These are phyloP conservation scores for Mycena belliarum DNA, from an alignment of 768 basidiomycete genomes.

Conservation along the genomic window DNA sequence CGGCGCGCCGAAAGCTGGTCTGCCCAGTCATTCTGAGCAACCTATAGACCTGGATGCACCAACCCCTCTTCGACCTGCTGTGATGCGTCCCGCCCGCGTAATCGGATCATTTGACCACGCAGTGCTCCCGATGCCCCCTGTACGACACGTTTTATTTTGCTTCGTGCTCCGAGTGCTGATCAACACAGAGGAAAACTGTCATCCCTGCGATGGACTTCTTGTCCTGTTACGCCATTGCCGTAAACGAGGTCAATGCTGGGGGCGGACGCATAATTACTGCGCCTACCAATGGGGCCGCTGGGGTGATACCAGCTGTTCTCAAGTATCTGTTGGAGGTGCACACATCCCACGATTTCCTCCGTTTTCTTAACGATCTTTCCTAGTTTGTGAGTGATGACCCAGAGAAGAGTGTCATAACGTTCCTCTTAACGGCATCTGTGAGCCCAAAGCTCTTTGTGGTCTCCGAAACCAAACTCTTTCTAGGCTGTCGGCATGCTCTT, in stretches of 20 bases:
- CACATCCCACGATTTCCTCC: background rate
- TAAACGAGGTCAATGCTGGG: slow-evolving; percentile 92
- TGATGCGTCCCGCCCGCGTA: slow-evolving; percentile 44
- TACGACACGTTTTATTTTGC: slow-evolving; percentile 36
- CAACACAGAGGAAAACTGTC: slow-evolving; percentile 69
- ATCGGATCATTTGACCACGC: slow-evolving; percentile 81
- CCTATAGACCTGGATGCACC: slow-evolving; percentile 20
- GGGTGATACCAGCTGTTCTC: slow-evolving; percentile 89
- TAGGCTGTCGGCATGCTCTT: slow-evolving; percentile 93
- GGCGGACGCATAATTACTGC: slow-evolving; percentile 95
- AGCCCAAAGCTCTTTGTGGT: background rate
- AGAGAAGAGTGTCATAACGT: slow-evolving; percentile 85
- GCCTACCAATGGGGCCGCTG: slow-evolving; percentile 91
- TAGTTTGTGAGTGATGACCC: slow-evolving; percentile 91
- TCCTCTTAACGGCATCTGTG: slow-evolving; percentile 83
- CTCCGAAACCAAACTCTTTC: slow-evolving; percentile 3
- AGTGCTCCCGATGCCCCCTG: slow-evolving; percentile 79
- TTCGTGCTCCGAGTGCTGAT: background rate
- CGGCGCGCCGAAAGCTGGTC: slow-evolving; percentile 14
- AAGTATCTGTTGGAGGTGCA: slow-evolving; percentile 85
- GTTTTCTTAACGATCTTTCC: background rate
- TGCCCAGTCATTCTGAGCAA: slow-evolving; percentile 21
- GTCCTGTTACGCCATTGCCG: slow-evolving; percentile 91
- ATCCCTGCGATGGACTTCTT: slow-evolving; percentile 95
- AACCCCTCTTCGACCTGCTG: slow-evolving; percentile 14